Conservation (phyloP, 495 filamentous ascomycete species). For the Astrothelium macrocarpum region DNA sequence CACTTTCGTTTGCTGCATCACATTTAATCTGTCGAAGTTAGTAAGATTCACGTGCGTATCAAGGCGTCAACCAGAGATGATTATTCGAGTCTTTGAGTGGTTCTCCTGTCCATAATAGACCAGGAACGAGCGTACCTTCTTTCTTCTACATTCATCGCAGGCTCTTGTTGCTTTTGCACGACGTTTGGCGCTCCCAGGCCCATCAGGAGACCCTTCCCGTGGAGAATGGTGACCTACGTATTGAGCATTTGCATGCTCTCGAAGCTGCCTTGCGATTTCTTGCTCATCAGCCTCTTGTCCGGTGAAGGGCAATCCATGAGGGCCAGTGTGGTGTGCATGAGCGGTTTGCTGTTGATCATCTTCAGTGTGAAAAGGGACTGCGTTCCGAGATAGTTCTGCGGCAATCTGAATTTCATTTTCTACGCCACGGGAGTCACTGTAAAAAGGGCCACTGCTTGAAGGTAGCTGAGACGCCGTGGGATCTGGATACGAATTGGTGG, state of each 20-base stretch:
- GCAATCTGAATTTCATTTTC: constrained; percentile 3
- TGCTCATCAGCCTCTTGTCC: not conserved
- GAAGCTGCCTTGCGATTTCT: not conserved
- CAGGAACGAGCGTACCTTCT: constrained; percentile 53
- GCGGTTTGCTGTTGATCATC: not conserved
- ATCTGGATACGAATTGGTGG: constrained; percentile 1
- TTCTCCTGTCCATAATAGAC: not conserved
- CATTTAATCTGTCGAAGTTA: constrained; percentile 61
- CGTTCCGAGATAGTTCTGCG: not conserved
- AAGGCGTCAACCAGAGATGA: too few relatives aligned
- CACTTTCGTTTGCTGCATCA: constrained; percentile 72
- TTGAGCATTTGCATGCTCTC: not conserved
- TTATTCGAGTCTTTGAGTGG: not conserved
- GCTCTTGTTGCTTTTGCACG: constrained; percentile 86
- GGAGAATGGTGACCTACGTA: not conserved
- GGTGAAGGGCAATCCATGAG: not conserved
- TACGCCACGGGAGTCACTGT: not conserved
- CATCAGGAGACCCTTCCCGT: constrained; percentile 4
- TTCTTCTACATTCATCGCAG: constrained; percentile 89
- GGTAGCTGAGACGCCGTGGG: not conserved
- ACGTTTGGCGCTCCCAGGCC: constrained; percentile 36
- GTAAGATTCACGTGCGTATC: too few relatives aligned
- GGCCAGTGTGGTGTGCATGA: not conserved
- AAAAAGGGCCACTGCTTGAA: not conserved
- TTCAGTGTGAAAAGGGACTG: not conserved